phyloP scores from a whole-genome alignment of 2,329 filamentous ascomycete species.

The Sclerotinia borealis region DNA sequence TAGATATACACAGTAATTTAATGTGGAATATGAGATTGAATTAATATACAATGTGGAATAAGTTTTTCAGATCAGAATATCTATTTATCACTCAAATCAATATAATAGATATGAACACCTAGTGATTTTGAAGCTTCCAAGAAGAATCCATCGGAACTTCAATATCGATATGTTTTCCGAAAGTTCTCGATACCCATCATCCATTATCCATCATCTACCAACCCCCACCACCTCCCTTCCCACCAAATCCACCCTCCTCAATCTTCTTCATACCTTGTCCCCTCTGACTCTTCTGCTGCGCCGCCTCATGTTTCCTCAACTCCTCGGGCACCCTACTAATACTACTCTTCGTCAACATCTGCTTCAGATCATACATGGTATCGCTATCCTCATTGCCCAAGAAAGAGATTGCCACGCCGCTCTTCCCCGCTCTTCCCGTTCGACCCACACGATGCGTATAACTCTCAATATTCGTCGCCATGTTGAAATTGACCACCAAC shows the following conservation, averaged over 20 bases:
- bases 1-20: too few species aligned
- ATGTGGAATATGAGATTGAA: too few species aligned
- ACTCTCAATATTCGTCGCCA: slow-evolving; percentile 85
- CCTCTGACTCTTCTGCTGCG: slow-evolving; percentile 70
- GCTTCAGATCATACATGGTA: slow-evolving; percentile 87
- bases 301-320: slow-evolving; percentile 78
- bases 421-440: slow-evolving; percentile 96
- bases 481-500: slow-evolving; percentile 98
- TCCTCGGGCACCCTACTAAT: slow-evolving; percentile 91
- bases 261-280: slow-evolving; percentile 41
- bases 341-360: slow-evolving; percentile 87
- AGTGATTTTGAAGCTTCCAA: background rate
- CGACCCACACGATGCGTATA: slow-evolving; percentile 97
- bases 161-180: background rate
- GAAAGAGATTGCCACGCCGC: slow-evolving; percentile 93
- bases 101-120: too few species aligned
- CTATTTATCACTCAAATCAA: background rate
- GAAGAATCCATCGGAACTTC: background rate
- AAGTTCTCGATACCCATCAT: background rate
- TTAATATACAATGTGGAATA: background rate
- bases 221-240: slow-evolving; percentile 31
- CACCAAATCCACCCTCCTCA: slow-evolving; percentile 36
- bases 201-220: background rate
- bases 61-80: background rate
- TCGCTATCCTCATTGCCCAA: slow-evolving; percentile 84